Base-by-base conservation (phyloP, 306 rosid species). In the Acacia acuminata region DNA sequence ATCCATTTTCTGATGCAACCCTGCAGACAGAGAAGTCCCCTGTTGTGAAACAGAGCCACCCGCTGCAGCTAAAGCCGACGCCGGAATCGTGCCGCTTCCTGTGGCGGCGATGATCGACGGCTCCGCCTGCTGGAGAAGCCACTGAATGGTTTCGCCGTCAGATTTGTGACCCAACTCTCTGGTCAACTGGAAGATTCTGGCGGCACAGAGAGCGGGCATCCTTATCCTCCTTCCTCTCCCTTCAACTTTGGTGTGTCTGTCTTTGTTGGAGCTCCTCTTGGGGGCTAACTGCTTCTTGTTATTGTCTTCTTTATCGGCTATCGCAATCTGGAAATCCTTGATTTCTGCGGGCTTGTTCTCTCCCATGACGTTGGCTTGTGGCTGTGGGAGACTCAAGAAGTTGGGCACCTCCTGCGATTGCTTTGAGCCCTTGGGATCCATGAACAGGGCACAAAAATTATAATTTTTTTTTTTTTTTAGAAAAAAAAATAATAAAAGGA, bases 371-470 rank as follows among this genome's bases (percentile, higher is more conserved):
- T 71, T 81, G 14, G 79, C 34, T 65, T 74, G 84, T 20, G 84
- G 73, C 30, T 64, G 70, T 64, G 70, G 70, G 70, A 64, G 70
- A 64, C 43, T 64, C 70, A 64, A 64, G 70, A 64, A 64, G 42
- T 7, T 64, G n/a, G 70, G 70, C 8, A 64, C 79, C 76, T 77
- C 87, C 81, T 88, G 89, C 68, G 89, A 76, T 84, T 94, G 96
- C 92, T 93, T 92, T 87, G 94, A 92, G 88, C 88, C 87, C 89
- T 95, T 95, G 95, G 97, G 98, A 95, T 95, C 97, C 98, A 95
- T 95, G 87, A 90, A 88, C 89, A 92, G 87, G 75, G 61, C 27
- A 36, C 68, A 61, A 74, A 79, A 73, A 53, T 17, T 17, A 19
- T 58, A 15, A 20, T 8, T 58, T n/a, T 58, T 56, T 20, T n/a